These are phyloP conservation scores for Carex myosuroides DNA, from an alignment of 176 grass and related monocot species.

Conservation along the genomic window DNA sequence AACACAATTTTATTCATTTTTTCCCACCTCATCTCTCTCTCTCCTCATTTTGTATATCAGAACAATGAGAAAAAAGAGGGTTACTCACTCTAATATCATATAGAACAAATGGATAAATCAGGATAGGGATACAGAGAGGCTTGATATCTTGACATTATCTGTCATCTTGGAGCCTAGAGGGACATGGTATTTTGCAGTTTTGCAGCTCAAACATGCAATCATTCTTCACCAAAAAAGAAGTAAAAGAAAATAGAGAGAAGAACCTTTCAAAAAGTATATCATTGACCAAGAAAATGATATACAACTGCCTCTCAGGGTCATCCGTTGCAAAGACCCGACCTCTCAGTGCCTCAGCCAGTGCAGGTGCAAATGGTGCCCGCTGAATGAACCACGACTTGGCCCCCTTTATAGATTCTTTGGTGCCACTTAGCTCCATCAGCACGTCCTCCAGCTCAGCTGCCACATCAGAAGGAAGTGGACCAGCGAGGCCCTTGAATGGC, in stretches of 20 bases:
- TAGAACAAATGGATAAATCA: not conserved
- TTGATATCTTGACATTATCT: not conserved
- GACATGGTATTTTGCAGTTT: not conserved
- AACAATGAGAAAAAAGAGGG: not conserved
- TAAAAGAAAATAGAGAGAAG: not conserved
- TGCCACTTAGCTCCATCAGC: conserved; percentile 70
- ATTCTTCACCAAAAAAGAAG: not conserved
- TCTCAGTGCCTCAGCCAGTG: conserved; percentile 73
- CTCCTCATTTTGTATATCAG: not conserved
- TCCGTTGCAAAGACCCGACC: conserved; percentile 71
- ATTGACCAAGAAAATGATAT: conserved; percentile 90
- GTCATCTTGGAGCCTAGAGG: not conserved
- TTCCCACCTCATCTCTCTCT: not conserved
- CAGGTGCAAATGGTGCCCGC: conserved; percentile 55
- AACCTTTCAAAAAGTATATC: conserved; percentile 99
- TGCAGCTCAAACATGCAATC: not conserved
- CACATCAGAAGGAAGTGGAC: conserved; percentile 67
- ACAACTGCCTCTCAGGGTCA: conserved; percentile 85
- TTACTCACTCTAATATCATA: not conserved
- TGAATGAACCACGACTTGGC: conserved; percentile 95
- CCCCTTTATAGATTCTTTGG: conserved; percentile 94
- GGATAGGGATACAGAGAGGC: not conserved
- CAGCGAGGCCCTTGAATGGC: conserved; percentile 61
- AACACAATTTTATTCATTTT: not conserved
- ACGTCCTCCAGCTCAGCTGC: conserved; percentile 70